Evolutionary conservation across 2,329 filamentous ascomycete species (phyloP).

Genomic region (Pseudonectria foliicola): DNA sequence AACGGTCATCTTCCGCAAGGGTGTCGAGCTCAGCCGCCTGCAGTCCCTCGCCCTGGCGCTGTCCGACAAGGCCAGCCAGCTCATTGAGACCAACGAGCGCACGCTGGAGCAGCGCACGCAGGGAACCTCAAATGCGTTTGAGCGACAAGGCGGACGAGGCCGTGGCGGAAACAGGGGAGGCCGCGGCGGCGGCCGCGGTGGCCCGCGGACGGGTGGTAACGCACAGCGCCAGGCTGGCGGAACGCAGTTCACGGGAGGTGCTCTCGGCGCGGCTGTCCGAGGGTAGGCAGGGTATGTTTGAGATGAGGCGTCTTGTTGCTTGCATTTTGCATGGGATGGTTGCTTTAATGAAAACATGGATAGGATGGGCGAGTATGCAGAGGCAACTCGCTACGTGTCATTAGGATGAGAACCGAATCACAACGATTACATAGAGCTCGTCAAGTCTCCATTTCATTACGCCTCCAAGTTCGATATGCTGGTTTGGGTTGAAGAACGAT

Average conservation of each 20-base stretch:
- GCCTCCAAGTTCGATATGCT: no score
- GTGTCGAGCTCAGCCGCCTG: conserved; percentile 90
- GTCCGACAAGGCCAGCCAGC: conserved; percentile 89
- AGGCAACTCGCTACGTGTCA: conserved; percentile 27
- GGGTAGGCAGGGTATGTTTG: conserved; percentile 36
- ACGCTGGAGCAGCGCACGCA: conserved; percentile 95
- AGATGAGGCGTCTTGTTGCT: conserved; percentile 27
- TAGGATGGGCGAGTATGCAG: conserved; percentile 23
- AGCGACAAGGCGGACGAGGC: conserved; percentile 77
- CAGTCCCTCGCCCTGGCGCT: conserved; percentile 92
- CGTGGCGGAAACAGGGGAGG: conserved; percentile 60
- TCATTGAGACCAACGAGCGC: conserved; percentile 96
- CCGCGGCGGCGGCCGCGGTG: conserved; percentile 54
- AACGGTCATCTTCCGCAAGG: conserved; percentile 98
- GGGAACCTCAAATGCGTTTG: conserved; percentile 90
- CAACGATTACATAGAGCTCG: conserved; percentile 22
- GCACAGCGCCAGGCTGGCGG: conserved; percentile 61
- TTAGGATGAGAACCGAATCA: conserved; percentile 26
- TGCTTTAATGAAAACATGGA: conserved; percentile 24
- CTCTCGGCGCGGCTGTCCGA: conserved; percentile 61
- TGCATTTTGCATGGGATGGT: conserved; percentile 29
- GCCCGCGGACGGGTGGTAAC: conserved; percentile 50
- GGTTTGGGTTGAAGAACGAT: no score
- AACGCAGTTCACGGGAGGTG: conserved; percentile 76
- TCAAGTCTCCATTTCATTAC: conserved; percentile 3